Evolutionary conservation across 768 basidiomycete genomes (phyloP), one percentile per base, ranked within the genome.

Genomic region (Guyanaporus albipodus): DNA sequence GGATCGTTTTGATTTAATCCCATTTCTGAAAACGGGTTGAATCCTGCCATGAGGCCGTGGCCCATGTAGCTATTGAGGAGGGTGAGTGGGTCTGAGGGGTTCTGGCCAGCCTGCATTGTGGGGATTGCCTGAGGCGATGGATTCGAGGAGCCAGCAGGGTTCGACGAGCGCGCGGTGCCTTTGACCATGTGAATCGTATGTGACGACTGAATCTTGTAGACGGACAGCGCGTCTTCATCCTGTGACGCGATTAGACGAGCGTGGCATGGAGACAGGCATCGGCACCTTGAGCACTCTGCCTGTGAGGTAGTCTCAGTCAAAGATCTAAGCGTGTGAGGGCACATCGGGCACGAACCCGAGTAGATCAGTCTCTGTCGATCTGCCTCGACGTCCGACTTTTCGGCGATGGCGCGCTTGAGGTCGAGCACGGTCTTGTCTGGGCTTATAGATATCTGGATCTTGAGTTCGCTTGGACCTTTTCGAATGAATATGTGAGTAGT

Each of bases 111-210:
- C 56, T 91, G 90, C 90, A 96, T 92, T 9, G 78, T 76, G 14
- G 93, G 92, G 17, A 91, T 52, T 34, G 61, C 59, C 17, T 54
- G 71, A 6, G 56, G 3, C n/a, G 77, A 69, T 1, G 78, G 60
- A 4, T 76, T 57, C n/a, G 74, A 49, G 32, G 76, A 58, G 0
- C 79, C 62, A 1, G 72, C 49, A 14, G 69, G 27, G 2, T 39
- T 6, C 0, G 64, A 49, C 2, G 62, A 38, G 8, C 84, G 77
- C 2, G 83, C 75, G 9, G 79, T 82, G 19, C 90, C 88, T 64
- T 94, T 95, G 58, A 93, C 93, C 88, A 92, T 91, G 64, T 92
- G 92, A 33, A 94, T 82, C 0, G 91, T 93, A 63, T 96, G 89
- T 4, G 79, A 75, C 1, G 85, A 79, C 60, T 90, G 87, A 48